Evolutionary conservation across 2,329 filamentous ascomycete species (phyloP).

Genomic region (Aspergillus texensis): DNA sequence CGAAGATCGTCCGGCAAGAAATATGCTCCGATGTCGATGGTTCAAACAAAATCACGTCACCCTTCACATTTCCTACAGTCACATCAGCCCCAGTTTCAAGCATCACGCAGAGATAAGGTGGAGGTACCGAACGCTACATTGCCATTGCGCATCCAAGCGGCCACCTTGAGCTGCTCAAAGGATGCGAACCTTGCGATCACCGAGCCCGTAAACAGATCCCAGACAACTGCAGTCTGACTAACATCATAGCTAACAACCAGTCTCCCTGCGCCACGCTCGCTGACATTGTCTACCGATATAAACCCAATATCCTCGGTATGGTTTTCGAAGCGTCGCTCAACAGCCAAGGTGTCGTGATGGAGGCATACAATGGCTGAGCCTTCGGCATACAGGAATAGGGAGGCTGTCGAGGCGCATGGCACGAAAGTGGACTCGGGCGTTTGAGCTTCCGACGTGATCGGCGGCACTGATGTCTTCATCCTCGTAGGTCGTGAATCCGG

Average conservation of each 20-base stretch:
- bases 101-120: background rate
- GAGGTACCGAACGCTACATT: constrained; percentile 90
- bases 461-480: constrained; percentile 49
- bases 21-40: constrained; percentile 91
- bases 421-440: constrained; percentile 63
- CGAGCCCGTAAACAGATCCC: constrained; percentile 90
- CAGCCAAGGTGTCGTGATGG: constrained; percentile 87
- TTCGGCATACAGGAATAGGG: constrained; percentile 86
- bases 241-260: constrained; percentile 92
- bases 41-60: constrained; percentile 92
- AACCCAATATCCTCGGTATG: constrained; percentile 83
- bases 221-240: constrained; percentile 89
- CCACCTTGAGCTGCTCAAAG: constrained; percentile 81
- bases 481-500: constrained; percentile 61
- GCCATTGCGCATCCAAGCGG: constrained; percentile 94
- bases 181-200: constrained; percentile 91
- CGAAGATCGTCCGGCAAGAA: constrained; percentile 87
- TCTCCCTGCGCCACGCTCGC: constrained; percentile 80
- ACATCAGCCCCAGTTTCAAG: background rate
- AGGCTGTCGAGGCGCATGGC: constrained; percentile 86
- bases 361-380: constrained; percentile 81
- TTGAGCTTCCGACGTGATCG: constrained; percentile 28
- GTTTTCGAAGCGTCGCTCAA: constrained; percentile 81
- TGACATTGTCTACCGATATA: constrained; percentile 87
- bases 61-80: constrained; percentile 77